Percentiles rank a stretch among this genome's conserved stretches.
These are phyloP conservation scores for Agapanthus africanus DNA, from an alignment of 106 monocot genomes.

Conservation along the genomic window DNA sequence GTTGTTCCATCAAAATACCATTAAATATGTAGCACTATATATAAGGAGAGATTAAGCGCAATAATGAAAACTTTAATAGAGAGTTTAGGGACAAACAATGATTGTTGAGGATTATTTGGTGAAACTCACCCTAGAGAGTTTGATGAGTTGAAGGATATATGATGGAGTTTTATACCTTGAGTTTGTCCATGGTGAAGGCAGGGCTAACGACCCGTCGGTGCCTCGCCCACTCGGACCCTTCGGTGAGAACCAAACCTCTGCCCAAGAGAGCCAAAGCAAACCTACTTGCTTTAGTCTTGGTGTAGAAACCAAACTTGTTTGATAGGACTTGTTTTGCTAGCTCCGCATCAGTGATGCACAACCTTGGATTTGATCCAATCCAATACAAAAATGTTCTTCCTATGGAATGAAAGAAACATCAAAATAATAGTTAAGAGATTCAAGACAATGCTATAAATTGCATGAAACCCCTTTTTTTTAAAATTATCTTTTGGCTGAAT, in stretches of 20 bases:
- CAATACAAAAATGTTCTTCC: constrained; percentile 40
- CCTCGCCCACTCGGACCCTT: constrained; percentile 46
- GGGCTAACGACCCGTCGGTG: constrained; percentile 50
- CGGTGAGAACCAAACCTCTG: constrained; percentile 29
- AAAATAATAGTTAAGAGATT: too few species aligned
- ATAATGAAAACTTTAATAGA: too few species aligned
- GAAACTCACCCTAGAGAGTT: not conserved
- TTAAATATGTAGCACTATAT: too few species aligned
- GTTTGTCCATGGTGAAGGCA: constrained; percentile 61
- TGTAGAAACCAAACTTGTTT: constrained; percentile 45
- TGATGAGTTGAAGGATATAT: not conserved
- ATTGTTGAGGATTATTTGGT: too few species aligned
- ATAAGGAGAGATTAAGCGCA: too few species aligned
- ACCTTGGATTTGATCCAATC: constrained; percentile 25
- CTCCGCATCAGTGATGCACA: constrained; percentile 37
- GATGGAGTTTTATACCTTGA: constrained; percentile 57
- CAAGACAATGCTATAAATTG: too few species aligned
- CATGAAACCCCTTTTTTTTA: too few species aligned
- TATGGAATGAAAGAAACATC: not conserved
- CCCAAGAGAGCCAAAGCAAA: constrained; percentile 19
- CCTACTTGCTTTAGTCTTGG: constrained; percentile 7
- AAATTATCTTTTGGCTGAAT: too few species aligned
- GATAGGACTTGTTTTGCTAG: constrained; percentile 42
- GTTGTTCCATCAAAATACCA: too few species aligned
- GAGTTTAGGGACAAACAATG: too few species aligned